Conservation (phyloP, 345 rosid species). For the Kernera saxatilis region DNA sequence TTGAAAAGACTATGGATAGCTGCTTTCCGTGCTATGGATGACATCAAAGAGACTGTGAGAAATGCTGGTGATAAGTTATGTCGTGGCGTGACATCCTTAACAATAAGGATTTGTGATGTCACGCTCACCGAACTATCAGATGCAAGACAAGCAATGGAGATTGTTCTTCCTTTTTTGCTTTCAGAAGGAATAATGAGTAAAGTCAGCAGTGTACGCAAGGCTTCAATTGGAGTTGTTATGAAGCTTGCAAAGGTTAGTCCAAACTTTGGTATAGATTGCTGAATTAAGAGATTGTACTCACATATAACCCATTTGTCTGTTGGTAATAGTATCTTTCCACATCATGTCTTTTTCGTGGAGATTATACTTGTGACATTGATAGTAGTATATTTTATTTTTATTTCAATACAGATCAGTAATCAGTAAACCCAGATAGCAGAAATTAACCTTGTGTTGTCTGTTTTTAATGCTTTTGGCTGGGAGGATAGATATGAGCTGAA, state of each 20-base stretch:
- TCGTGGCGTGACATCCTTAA: slow-evolving; percentile 65
- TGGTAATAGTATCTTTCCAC: not conserved
- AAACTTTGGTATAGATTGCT: slow-evolving; percentile 10
- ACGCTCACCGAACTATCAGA: slow-evolving; percentile 75
- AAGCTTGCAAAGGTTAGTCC: slow-evolving; percentile 84
- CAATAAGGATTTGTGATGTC: slow-evolving; percentile 84
- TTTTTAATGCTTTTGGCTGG: not conserved
- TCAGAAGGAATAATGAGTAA: slow-evolving; percentile 88
- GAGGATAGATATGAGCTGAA: not conserved
- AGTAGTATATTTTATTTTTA: not conserved
- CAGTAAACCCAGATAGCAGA: not conserved
- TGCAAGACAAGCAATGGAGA: slow-evolving; percentile 70
- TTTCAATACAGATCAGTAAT: not conserved
- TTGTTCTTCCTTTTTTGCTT: slow-evolving; percentile 81
- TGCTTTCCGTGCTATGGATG: slow-evolving; percentile 98
- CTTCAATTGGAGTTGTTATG: slow-evolving; percentile 94
- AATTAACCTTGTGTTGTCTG: not conserved
- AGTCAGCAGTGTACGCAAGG: slow-evolving; percentile 78
- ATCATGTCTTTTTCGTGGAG: not conserved
- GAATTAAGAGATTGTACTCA: slow-evolving; percentile 4
- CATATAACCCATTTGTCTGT: not conserved
- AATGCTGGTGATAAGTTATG: slow-evolving; percentile 92
- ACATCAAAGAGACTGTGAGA: slow-evolving; percentile 96
- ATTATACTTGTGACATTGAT: not conserved
- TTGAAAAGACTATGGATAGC: slow-evolving; percentile 73